Conservation (phyloP, 148 eudicot genomes). For the Rhododendron henanense region DNA sequence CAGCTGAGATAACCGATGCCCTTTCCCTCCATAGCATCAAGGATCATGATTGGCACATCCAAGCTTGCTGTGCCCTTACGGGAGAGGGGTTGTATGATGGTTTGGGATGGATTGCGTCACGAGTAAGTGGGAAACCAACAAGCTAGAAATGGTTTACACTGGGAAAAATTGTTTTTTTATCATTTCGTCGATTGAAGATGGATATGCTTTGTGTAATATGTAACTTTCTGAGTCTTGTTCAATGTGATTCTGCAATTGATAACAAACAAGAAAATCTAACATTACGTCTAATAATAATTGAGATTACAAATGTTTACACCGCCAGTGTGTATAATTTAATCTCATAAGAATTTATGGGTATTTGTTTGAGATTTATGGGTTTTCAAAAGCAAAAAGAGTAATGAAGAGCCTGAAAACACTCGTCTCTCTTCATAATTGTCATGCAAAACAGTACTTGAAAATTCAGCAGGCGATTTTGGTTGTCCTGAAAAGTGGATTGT, state of each 20-base stretch:
- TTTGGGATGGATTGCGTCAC: conserved; percentile 91
- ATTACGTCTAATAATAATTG: background rate
- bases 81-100: conserved; percentile 97
- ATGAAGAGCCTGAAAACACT: background rate
- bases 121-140: conserved; percentile 73
- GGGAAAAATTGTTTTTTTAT: background rate
- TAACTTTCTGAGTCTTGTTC: background rate
- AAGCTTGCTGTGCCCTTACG: conserved; percentile 85
- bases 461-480: background rate
- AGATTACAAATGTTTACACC: too few relatives aligned
- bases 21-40: conserved; percentile 91
- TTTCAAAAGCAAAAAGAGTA: background rate
- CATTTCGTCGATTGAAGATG: background rate
- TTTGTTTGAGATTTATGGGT: background rate
- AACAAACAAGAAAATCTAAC: background rate
- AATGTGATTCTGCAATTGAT: background rate
- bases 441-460: background rate
- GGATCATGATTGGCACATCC: conserved; percentile 98
- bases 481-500: background rate
- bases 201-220: background rate
- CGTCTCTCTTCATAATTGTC: background rate
- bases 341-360: background rate
- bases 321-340: too few relatives aligned
- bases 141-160: conserved; percentile 32
- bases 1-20: conserved; percentile 93